These are phyloP conservation scores for Alternaria burnsii DNA, from an alignment of 2,329 filamentous ascomycete genomes.

Conservation along the genomic window DNA sequence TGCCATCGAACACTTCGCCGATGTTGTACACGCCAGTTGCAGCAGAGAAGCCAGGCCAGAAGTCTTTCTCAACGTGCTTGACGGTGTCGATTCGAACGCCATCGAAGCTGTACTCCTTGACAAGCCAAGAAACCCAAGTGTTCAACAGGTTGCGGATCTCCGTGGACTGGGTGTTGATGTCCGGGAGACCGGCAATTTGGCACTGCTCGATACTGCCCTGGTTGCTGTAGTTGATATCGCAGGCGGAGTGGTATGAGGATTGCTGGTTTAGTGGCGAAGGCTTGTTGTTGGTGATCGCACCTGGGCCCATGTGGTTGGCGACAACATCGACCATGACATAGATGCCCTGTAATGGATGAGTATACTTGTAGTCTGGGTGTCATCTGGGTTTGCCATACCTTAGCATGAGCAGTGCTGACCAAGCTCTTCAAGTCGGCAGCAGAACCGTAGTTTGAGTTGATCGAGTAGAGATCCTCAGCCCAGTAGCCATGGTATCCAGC, in stretches of 20 bases:
- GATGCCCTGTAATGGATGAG: slow-evolving; percentile 37
- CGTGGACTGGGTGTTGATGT: slow-evolving; percentile 38
- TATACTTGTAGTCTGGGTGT: neutral
- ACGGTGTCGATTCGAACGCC: slow-evolving; percentile 69
- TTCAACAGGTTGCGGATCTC: slow-evolving; percentile 36
- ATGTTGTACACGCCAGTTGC: slow-evolving; percentile 67
- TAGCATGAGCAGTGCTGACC: slow-evolving; percentile 55
- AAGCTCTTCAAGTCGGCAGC: slow-evolving; percentile 58
- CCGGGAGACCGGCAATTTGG: slow-evolving; percentile 42
- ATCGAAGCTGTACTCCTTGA: slow-evolving; percentile 53
- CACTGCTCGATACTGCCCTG: slow-evolving; percentile 44
- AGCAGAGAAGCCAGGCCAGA: slow-evolving; percentile 64
- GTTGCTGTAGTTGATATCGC: slow-evolving; percentile 43
- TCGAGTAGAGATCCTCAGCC: slow-evolving; percentile 56
- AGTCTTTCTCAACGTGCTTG: slow-evolving; percentile 68
- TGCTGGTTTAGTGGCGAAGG: slow-evolving; percentile 39
- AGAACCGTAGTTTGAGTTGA: slow-evolving; percentile 61
- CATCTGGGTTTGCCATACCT: slow-evolving; percentile 46
- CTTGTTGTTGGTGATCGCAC: slow-evolving; percentile 36
- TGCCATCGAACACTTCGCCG: slow-evolving; percentile 67
- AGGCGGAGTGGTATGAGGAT: slow-evolving; percentile 38
- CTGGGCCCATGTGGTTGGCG: slow-evolving; percentile 56
- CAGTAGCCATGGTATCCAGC: slow-evolving; percentile 63
- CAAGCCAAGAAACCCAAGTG: slow-evolving; percentile 44
- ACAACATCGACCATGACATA: slow-evolving; percentile 64